A percentile compares a stretch with the other conserved stretches of the same genome.
Evolutionary conservation across 2,329 filamentous ascomycete genomes (phyloP).

Genomic region (Pyrenochaeta sp.): DNA sequence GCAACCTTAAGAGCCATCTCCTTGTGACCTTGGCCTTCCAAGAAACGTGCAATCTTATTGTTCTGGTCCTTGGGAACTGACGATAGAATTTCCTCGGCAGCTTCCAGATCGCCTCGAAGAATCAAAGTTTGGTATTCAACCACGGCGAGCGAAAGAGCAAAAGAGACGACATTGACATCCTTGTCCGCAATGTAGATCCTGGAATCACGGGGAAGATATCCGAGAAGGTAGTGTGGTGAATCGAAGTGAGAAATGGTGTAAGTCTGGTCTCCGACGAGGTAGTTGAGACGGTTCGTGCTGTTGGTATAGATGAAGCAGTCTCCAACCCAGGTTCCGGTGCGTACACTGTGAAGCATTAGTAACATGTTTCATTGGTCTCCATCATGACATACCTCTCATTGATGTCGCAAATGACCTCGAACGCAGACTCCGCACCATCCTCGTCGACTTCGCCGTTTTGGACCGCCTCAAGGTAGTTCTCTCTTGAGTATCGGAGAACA

Average conservation of each 20-base stretch:
- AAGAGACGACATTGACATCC: conserved; percentile 90
- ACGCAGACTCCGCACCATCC: conserved; percentile 93
- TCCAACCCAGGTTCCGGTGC: conserved; percentile 96
- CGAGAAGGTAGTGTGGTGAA: conserved; percentile 90
- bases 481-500: conserved; percentile 87
- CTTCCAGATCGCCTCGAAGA: conserved; percentile 90
- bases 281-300: conserved; percentile 94
- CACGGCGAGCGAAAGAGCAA: conserved; percentile 87
- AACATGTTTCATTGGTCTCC: neutral
- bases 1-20: conserved; percentile 93
- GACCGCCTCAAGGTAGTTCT: conserved; percentile 83
- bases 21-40: conserved; percentile 97
- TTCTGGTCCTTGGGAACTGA: conserved; percentile 91
- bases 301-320: conserved; percentile 99
- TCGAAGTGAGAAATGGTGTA: conserved; percentile 98
- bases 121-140: conserved; percentile 98
- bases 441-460: conserved; percentile 84
- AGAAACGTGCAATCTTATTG: conserved; percentile 97
- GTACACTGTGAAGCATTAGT: conserved; percentile 65
- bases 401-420: conserved; percentile 95
- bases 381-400: conserved; percentile 74
- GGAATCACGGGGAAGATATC: conserved; percentile 95
- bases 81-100: conserved; percentile 82
- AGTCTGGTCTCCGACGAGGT: conserved; percentile 95
- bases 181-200: conserved; percentile 95